Percentiles rank a stretch among this genome's conserved stretches.
phyloP scores from a whole-genome alignment of 192 early-diverging fungal genomes.

The Coemansia sp. region DNA sequence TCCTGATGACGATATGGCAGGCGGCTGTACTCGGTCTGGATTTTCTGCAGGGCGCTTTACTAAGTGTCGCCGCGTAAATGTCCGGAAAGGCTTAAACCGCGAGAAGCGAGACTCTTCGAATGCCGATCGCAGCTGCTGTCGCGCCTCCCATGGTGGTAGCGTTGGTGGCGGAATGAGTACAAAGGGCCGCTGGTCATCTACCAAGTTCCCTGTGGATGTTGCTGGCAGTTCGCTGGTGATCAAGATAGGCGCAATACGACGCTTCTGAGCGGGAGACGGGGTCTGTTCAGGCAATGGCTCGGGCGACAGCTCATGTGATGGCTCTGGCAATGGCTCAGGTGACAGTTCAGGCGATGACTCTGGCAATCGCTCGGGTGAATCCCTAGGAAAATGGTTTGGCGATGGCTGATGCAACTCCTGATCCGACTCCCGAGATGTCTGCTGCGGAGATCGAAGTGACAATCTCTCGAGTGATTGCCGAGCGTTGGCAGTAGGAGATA shows the following conservation, averaged over 20 bases:
- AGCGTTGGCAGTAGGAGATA: not conserved
- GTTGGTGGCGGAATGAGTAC: not conserved
- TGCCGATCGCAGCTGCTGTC: not conserved
- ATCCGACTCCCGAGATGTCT: too few species aligned
- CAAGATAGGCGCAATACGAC: conserved; percentile 21
- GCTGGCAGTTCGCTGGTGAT: conserved; percentile 11
- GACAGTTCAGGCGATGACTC: too few species aligned
- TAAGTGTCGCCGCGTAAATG: not conserved
- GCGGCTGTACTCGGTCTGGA: not conserved
- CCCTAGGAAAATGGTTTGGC: too few species aligned
- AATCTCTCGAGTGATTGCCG: not conserved
- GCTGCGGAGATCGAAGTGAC: too few species aligned
- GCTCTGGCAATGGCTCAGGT: not conserved
- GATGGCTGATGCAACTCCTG: too few species aligned
- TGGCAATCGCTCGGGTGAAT: too few species aligned
- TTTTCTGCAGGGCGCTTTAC: not conserved
- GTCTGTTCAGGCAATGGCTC: not conserved
- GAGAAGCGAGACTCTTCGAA: not conserved
- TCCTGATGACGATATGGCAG: not conserved
- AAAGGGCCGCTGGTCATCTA: not conserved
- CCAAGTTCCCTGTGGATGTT: conserved; percentile 13
- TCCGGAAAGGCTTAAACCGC: not conserved
- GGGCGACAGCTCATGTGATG: not conserved
- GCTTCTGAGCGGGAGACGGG: not conserved
- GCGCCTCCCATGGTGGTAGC: not conserved